Conservation (phyloP, 768 basidiomycete genomes). For the Mrakia frigida region DNA sequence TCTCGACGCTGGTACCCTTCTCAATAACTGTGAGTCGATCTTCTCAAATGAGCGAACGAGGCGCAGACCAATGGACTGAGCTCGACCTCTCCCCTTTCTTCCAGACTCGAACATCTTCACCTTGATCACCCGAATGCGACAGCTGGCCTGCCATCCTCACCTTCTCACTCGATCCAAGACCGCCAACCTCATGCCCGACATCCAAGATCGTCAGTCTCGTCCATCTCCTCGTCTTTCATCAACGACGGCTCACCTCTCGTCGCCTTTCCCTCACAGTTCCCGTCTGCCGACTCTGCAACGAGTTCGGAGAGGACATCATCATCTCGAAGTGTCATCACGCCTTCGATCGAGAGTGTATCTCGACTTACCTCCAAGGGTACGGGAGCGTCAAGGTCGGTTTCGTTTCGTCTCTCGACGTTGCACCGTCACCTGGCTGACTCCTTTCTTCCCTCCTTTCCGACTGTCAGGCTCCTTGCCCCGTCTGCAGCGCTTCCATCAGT, state of each 20-base stretch:
- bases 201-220: constrained; percentile 16
- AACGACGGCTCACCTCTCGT: neutral
- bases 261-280: neutral
- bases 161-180: constrained; percentile 31
- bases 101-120: constrained; percentile 46
- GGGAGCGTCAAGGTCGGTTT: constrained; percentile 6
- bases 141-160: constrained; percentile 73
- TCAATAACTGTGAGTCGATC: constrained; percentile 76
- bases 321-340: constrained; percentile 87
- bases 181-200: constrained; percentile 29
- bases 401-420: neutral
- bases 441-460: neutral
- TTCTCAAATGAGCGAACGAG: constrained; percentile 63
- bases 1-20: constrained; percentile 77
- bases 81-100: neutral
- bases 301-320: constrained; percentile 95
- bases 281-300: constrained; percentile 89
- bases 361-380: constrained; percentile 63
- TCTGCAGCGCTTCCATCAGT: constrained; percentile 84
- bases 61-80: neutral
- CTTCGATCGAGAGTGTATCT: constrained; percentile 93
- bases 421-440: neutral
- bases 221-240: neutral
- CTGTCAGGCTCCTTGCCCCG: constrained; percentile 78
- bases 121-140: constrained; percentile 89